These are phyloP conservation scores for Vaccinium darrowii DNA, from an alignment of 148 eudicot species.

Conservation along the genomic window DNA sequence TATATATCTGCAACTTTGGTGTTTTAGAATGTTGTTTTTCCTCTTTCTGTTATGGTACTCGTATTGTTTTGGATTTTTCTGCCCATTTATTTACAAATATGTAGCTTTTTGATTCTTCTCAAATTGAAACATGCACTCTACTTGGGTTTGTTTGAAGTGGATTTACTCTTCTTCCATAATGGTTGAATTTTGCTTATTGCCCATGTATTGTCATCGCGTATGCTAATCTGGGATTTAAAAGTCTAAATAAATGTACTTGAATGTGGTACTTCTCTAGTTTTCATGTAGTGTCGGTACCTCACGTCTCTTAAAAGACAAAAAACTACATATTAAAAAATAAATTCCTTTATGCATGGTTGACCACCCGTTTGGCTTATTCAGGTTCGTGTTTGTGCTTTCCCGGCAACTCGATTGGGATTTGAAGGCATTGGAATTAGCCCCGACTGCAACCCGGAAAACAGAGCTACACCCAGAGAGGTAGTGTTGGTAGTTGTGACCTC, in stretches of 20 bases:
- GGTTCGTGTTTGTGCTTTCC: constrained; percentile 96
- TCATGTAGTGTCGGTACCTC: not conserved
- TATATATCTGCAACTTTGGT: not conserved
- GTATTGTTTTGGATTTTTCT: not conserved
- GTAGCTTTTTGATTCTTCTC: not conserved
- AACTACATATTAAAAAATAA: no score
- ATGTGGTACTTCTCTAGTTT: not conserved
- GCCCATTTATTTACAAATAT: not conserved
- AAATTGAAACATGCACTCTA: not conserved
- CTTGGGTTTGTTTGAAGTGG: not conserved
- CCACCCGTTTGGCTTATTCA: constrained; percentile 18
- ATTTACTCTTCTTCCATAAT: not conserved
- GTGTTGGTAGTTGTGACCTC: constrained; percentile 4
- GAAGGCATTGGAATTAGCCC: constrained; percentile 95
- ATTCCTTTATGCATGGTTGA: not conserved
- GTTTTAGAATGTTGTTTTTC: not conserved
- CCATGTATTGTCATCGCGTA: not conserved
- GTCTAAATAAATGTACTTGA: not conserved
- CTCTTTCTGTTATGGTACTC: not conserved
- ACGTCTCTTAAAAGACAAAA: not conserved
- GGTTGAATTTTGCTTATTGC: not conserved
- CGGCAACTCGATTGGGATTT: constrained; percentile 68
- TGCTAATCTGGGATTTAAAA: constrained; percentile 3
- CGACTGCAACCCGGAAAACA: constrained; percentile 89
- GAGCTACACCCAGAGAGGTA: constrained; percentile 84